A percentile compares a stretch with the other conserved stretches of the same genome.
Conservation (phyloP, 2,329 filamentous ascomycete genomes). For the Sporothrix mexicana region DNA sequence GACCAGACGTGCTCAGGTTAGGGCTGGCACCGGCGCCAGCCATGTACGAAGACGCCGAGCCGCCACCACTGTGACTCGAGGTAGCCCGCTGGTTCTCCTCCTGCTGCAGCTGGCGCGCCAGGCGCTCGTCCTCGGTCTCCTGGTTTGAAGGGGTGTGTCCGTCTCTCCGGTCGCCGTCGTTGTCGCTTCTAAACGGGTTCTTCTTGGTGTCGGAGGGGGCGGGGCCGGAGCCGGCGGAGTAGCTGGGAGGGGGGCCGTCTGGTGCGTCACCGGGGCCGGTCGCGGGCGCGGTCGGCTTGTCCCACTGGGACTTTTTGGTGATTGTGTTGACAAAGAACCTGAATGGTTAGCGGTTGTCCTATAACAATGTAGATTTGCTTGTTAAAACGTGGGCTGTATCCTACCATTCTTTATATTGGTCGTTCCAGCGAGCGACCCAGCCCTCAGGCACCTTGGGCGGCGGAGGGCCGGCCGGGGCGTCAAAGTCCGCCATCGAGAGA, state of each 20-base stretch:
- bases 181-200: constrained; percentile 66
- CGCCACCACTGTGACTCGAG: constrained; percentile 41
- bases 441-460: constrained; percentile 72
- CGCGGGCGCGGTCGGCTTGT: constrained; percentile 74
- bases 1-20: constrained; percentile 33
- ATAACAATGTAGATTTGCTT: constrained; percentile 29
- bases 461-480: constrained; percentile 60
- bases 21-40: constrained; percentile 39
- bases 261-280: constrained; percentile 50
- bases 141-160: constrained; percentile 49
- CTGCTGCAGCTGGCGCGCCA: constrained; percentile 79
- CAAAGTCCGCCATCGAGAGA: constrained; percentile 57
- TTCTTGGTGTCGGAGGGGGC: constrained; percentile 64
- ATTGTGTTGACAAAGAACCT: constrained; percentile 92
- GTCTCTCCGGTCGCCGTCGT: constrained; percentile 40
- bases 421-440: constrained; percentile 86
- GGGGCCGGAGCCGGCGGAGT: constrained; percentile 58
- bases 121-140: constrained; percentile 69
- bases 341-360: constrained; percentile 4
- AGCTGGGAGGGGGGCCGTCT: constrained; percentile 70
- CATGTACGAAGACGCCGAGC: constrained; percentile 48
- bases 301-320: constrained; percentile 91
- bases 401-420: constrained; percentile 81
- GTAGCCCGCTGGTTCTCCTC: constrained; percentile 72
- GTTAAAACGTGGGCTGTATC: constrained; percentile 25